Evolutionary conservation across 1,139 yeast species (phyloP).

Genomic region (Scheffersomyces cryptocercus): DNA sequence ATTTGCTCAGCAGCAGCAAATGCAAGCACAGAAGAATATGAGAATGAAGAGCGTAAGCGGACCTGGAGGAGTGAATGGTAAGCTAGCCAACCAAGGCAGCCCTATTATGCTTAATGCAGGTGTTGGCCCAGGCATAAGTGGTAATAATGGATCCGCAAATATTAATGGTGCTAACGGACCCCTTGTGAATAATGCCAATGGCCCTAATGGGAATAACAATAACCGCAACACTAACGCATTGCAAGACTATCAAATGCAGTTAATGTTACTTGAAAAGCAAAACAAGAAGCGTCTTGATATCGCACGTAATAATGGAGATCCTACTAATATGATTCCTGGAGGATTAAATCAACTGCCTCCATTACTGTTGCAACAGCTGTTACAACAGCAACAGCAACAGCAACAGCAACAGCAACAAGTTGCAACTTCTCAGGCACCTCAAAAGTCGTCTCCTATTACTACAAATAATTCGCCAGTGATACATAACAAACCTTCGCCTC

Average conservation of each 20-base stretch:
- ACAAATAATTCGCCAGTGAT: conserved; percentile 32
- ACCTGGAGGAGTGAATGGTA: conserved; percentile 4
- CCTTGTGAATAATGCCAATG: conserved; percentile 4
- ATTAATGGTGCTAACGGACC: conserved; percentile 5
- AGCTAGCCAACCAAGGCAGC: background rate
- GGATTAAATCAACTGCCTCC: conserved; percentile 13
- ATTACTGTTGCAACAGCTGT: conserved; percentile 13
- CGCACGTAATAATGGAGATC: conserved; percentile 39
- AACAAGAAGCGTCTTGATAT: conserved; percentile 63
- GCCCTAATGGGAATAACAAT: conserved; percentile 4
- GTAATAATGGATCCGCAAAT: conserved; percentile 3
- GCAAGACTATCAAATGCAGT: conserved; percentile 76
- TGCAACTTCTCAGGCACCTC: conserved; percentile 7
- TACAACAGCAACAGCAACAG: background rate
- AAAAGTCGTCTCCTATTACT: conserved; percentile 30
- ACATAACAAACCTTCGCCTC: conserved; percentile 40
- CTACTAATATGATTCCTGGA: conserved; percentile 9
- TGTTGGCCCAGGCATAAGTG: background rate
- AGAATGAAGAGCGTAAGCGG: conserved; percentile 16
- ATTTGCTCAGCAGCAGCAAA: conserved; percentile 1
- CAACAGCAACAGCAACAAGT: conserved; percentile 3
- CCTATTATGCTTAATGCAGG: conserved; percentile 1
- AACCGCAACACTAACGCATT: conserved; percentile 46
- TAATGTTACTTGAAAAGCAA: conserved; percentile 70
- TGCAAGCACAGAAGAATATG: conserved; percentile 3